Conservation (phyloP, 495 filamentous ascomycete species). For the Xylaria castorea region DNA sequence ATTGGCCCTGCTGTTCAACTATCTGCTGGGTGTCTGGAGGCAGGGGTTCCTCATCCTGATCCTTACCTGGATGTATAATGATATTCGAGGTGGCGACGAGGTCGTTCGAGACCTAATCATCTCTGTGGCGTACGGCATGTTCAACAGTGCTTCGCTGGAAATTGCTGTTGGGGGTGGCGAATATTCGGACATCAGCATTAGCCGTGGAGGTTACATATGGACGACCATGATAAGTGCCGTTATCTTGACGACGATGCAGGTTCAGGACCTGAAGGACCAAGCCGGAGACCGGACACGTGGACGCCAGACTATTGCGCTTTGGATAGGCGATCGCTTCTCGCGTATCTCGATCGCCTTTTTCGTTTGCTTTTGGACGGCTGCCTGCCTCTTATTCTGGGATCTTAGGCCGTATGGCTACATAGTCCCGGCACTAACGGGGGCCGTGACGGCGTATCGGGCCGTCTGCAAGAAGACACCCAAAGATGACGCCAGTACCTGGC, state of each 20-base stretch:
- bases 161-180: conserved; percentile 31
- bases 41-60: conserved; percentile 46
- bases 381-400: conserved; percentile 50
- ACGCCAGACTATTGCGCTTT: conserved; percentile 49
- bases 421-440: conserved; percentile 5
- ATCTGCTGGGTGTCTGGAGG: conserved; percentile 45
- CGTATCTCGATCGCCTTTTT: conserved; percentile 47
- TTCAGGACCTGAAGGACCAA: conserved; percentile 60
- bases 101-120: conserved; percentile 55
- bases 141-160: conserved; percentile 42
- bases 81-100: conserved; percentile 56
- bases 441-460: conserved; percentile 15
- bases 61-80: conserved; percentile 62
- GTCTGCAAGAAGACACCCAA: conserved; percentile 25
- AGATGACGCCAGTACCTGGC: conserved; percentile 20
- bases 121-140: conserved; percentile 47
- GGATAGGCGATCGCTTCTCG: conserved; percentile 52
- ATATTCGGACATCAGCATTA: conserved; percentile 25
- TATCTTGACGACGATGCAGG: conserved; percentile 55
- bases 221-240: conserved; percentile 54
- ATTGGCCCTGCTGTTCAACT: conserved; percentile 44
- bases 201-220: conserved; percentile 47
- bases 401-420: conserved; percentile 17
- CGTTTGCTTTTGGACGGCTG: conserved; percentile 52
- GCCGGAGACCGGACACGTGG: conserved; percentile 54